Conservation (phyloP, 371 early-diverging fungal genomes). For the Mucor velutinosus region DNA sequence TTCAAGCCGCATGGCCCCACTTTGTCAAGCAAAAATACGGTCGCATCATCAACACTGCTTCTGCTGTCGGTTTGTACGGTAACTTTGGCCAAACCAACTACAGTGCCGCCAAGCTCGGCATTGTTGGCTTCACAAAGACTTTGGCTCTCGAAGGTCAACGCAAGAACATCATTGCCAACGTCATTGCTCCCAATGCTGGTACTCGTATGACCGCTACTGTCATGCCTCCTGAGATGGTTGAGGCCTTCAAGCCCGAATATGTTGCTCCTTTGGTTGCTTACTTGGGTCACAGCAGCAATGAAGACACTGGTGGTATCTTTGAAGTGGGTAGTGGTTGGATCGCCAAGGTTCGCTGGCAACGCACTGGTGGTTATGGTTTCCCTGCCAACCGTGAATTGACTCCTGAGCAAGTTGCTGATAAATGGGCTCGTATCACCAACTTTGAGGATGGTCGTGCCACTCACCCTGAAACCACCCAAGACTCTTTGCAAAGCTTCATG, state of each 20-base stretch:
- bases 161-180: constrained; percentile 90
- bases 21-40: constrained; percentile 96
- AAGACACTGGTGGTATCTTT: constrained; percentile 87
- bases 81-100: constrained; percentile 99
- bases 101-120: constrained; percentile 91
- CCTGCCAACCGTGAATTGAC: constrained; percentile 85
- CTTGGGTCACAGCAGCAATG: constrained; percentile 83
- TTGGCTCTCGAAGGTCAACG: constrained; percentile 93
- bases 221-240: constrained; percentile 94
- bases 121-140: constrained; percentile 89
- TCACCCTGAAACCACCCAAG: constrained; percentile 78
- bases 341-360: constrained; percentile 92
- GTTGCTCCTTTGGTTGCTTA: constrained; percentile 94
- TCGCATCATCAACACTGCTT: constrained; percentile 85
- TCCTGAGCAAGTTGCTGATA: constrained; percentile 77
- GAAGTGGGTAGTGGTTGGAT: constrained; percentile 95
- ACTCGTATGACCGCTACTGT: constrained; percentile 98
- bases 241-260: constrained; percentile 96
- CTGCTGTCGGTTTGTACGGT: constrained; percentile 97
- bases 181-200: constrained; percentile 97
- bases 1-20: constrained; percentile 96
- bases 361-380: constrained; percentile 90
- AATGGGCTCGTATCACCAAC: constrained; percentile 77
- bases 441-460: constrained; percentile 94
- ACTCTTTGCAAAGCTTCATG: constrained; percentile 84